Evolutionary conservation across 1,284 basidiomycete genomes (phyloP), one percentile per base, ranked within the genome.

Genomic region (Phenoliferia sp.): DNA sequence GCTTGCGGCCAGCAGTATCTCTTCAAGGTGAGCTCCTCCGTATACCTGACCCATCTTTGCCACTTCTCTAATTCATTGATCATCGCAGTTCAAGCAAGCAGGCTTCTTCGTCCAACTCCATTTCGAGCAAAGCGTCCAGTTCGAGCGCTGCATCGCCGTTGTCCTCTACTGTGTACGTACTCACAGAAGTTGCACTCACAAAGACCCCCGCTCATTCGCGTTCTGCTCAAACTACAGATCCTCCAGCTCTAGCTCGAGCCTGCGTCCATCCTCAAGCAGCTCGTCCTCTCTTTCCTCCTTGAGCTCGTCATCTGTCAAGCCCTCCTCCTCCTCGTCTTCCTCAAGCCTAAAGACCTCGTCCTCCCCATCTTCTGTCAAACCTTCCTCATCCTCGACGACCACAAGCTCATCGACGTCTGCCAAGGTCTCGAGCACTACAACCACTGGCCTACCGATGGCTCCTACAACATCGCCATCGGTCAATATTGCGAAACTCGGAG

Each of bases 401-500:
- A 28, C 65, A 5, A 35, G 7, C 17, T 61, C 66, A 2, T 33
- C 66, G 9, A 52, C 9, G 39, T 62, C 59, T 55, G 62, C 66
- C 22, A 61, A 48, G n/a, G 58, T 39, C 19, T 48, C 62, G 15
- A 39, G 39, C 56, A 50, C 55, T 26, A 35, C 61, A 26, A 10
- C 52, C 19, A 62, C 67, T 10, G 65, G 50, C 7, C 62, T 61
- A 1, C 52, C 66, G 2, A 67, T 63, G 0, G 59, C 64, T 9
- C 44, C 68, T 3, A 39, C 62, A 3, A 63, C 55, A 3, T 65
- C 65, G 2, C 6, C 63, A 9, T 58, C 34, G 1, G 69, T 65
- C 56, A 68, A 74, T 61, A 74, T 72, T 28, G 73, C 70, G 6
- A 64, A 62, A 9, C 36, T 70, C 12, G 59, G 64, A 33, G 62